A percentile compares a stretch with the other conserved stretches of the same genome.
Evolutionary conservation across 2,329 filamentous ascomycete genomes (phyloP).

Genomic region (Cercospora sp.): DNA sequence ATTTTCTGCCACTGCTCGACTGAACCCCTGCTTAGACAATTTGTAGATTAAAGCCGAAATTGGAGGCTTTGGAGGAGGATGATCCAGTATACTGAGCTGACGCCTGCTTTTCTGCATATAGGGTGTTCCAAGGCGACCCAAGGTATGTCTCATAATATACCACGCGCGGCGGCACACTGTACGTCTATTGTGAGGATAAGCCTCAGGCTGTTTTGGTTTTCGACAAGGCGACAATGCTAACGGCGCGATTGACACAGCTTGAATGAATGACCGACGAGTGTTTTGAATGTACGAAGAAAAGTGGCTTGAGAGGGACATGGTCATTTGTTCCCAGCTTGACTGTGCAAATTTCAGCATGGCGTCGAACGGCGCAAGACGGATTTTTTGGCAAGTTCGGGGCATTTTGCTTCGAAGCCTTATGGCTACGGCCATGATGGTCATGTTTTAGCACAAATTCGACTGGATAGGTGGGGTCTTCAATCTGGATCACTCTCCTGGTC

Average conservation of each 20-base stretch:
- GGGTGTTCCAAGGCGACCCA: conserved; percentile 23
- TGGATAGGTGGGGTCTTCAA: background rate
- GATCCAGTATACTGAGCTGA: conserved; percentile 16
- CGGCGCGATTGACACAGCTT: background rate
- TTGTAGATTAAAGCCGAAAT: conserved; percentile 30
- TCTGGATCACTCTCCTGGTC: background rate
- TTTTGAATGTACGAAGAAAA: background rate
- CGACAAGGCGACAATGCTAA: background rate
- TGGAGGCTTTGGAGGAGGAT: conserved; percentile 23
- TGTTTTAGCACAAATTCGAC: background rate
- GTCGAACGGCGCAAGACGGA: background rate
- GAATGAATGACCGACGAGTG: background rate
- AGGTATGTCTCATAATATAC: conserved; percentile 17
- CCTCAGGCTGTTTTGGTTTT: background rate
- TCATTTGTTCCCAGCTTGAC: background rate
- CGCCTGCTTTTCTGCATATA: conserved; percentile 11
- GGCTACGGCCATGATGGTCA: background rate
- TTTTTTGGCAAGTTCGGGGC: background rate
- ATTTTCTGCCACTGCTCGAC: conserved; percentile 21
- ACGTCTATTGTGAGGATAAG: background rate
- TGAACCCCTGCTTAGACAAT: conserved; percentile 29
- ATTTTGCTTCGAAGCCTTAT: background rate
- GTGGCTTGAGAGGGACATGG: background rate
- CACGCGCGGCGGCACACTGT: background rate
- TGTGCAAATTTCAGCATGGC: background rate